Conservation (phyloP, 176 grass and related monocot genomes). For the Oryza officinalis region DNA sequence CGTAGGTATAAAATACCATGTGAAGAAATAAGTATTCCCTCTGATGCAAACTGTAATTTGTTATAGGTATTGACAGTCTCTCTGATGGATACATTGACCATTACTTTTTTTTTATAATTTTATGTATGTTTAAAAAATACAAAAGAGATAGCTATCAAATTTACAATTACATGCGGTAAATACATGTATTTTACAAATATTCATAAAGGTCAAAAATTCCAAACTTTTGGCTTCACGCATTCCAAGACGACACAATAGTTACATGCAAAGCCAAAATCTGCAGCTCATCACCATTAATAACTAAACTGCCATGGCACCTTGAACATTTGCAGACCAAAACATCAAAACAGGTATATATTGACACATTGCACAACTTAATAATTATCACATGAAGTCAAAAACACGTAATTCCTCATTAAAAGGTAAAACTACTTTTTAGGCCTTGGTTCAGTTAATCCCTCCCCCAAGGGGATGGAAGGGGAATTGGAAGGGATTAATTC, state of each 20-base stretch:
- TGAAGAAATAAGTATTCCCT: neutral
- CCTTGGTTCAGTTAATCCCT: too few species aligned
- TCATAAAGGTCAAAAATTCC: neutral
- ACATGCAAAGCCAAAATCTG: neutral
- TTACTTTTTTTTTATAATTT: too few species aligned
- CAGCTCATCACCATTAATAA: too few species aligned
- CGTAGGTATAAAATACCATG: neutral
- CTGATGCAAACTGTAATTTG: too few species aligned
- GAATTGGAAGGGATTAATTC: too few species aligned
- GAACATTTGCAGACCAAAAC: neutral
- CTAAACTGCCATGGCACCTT: too few species aligned
- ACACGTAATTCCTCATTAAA: neutral
- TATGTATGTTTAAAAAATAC: too few species aligned
- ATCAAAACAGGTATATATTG: neutral
- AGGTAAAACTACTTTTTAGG: neutral
- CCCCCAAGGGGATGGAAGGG: too few species aligned
- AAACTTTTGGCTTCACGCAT: neutral
- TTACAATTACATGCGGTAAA: neutral
- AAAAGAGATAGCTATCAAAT: neutral
- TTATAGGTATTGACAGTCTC: too few species aligned
- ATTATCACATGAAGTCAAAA: slow-evolving; percentile 5
- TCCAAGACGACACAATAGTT: neutral
- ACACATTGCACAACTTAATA: slow-evolving; percentile 8
- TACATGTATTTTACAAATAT: neutral
- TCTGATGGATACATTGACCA: too few species aligned